A percentile compares a stretch with the other conserved stretches of the same genome.
Evolutionary conservation across 352 stramenopile genomes (phyloP).

Genomic region (Pythium coloratum): DNA sequence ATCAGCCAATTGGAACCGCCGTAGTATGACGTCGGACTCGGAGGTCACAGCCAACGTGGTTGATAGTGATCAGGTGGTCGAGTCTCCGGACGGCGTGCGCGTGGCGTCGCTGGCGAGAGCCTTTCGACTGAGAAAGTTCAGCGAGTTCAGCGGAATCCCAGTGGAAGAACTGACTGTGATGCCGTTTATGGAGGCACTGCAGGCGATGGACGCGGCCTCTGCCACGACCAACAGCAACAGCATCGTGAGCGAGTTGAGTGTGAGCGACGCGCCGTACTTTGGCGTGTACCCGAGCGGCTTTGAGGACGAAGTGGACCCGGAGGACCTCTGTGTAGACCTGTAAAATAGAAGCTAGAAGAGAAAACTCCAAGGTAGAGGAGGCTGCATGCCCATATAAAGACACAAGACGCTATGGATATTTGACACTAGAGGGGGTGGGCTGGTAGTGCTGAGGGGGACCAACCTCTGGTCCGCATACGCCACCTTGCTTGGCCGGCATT

Average conservation of each 20-base stretch:
- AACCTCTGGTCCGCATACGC: too few species aligned
- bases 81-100: slow-evolving; percentile 14
- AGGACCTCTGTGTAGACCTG: not conserved
- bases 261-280: slow-evolving; percentile 33
- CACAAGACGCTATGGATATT: too few species aligned
- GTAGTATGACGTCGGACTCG: slow-evolving; percentile 37
- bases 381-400: too few species aligned
- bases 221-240: slow-evolving; percentile 3
- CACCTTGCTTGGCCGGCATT: too few species aligned
- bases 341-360: too few species aligned
- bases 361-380: too few species aligned
- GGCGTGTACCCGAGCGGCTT: slow-evolving; percentile 9
- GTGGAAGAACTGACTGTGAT: slow-evolving; percentile 19
- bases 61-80: not conserved
- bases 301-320: not conserved
- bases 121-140: slow-evolving; percentile 26
- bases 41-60: slow-evolving; percentile 26
- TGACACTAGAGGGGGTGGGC: too few species aligned
- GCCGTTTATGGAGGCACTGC: slow-evolving; percentile 28
- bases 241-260: slow-evolving; percentile 15
- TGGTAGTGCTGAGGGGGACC: too few species aligned
- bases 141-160: slow-evolving; percentile 21
- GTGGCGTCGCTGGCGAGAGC: slow-evolving; percentile 16
- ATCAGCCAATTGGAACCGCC: slow-evolving; percentile 35
- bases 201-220: slow-evolving; percentile 20